Percentiles rank a stretch among this genome's conserved stretches.
These are phyloP conservation scores for Lichtheimia ornata DNA, from an alignment of 371 early-diverging fungal genomes.

Conservation along the genomic window DNA sequence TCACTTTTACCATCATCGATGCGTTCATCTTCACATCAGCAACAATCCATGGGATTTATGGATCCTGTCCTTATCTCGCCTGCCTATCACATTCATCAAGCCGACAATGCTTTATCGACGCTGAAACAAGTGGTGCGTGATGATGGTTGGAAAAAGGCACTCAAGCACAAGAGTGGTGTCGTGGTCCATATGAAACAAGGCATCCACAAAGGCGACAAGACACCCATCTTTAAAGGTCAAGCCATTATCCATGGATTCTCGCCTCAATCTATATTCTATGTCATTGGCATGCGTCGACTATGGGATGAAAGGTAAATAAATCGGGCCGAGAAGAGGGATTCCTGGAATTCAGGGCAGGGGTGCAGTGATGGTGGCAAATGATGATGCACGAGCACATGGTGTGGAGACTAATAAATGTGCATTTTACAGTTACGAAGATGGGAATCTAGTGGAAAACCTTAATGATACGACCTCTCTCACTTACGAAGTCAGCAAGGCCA, in stretches of 20 bases:
- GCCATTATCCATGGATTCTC: conserved; percentile 62
- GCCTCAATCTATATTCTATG: conserved; percentile 69
- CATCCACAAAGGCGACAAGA: conserved; percentile 49
- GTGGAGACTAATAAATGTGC: background rate
- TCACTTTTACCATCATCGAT: conserved; percentile 8
- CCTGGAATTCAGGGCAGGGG: background rate
- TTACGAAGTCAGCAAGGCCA: conserved; percentile 55
- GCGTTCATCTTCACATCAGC: conserved; percentile 8
- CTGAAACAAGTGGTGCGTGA: conserved; percentile 45
- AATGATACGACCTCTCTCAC: conserved; percentile 44
- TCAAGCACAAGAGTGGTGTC: conserved; percentile 70
- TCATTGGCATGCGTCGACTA: conserved; percentile 65
- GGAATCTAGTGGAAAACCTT: conserved; percentile 54
- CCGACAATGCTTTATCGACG: conserved; percentile 42
- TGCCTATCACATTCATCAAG: conserved; percentile 43
- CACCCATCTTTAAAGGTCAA: conserved; percentile 67
- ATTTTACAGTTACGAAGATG: conserved; percentile 52
- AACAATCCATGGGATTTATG: conserved; percentile 20
- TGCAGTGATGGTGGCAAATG: too few species aligned
- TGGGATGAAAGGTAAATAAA: conserved; percentile 55
- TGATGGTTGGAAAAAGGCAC: conserved; percentile 68
- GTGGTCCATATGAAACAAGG: conserved; percentile 63
- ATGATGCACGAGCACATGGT: background rate
- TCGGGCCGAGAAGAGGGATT: background rate
- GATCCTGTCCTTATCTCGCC: conserved; percentile 40